These are phyloP conservation scores for Raddia distichophylla DNA, from an alignment of 176 grass and related monocot species.

Conservation along the genomic window DNA sequence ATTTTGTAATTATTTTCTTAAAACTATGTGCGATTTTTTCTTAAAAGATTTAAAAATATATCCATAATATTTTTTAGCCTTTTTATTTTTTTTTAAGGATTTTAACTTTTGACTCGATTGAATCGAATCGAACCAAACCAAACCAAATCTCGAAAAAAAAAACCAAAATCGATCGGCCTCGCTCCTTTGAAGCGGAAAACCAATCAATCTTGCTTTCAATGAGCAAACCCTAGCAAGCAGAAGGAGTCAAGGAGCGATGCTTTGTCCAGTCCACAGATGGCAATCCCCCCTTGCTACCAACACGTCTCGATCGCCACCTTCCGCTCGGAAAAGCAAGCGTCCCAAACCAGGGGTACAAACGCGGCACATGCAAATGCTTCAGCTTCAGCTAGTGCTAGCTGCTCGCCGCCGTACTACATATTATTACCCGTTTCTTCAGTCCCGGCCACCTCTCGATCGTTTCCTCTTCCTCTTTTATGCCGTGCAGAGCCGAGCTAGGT, in stretches of 20 bases:
- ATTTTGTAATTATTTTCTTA: no score
- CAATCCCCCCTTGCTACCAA: not conserved
- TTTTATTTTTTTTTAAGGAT: no score
- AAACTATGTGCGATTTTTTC: no score
- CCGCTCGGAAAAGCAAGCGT: not conserved
- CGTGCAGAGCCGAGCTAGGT: not conserved
- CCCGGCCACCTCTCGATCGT: not conserved
- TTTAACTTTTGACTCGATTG: no score
- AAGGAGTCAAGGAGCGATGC: not conserved
- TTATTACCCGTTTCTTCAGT: not conserved
- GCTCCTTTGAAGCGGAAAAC: no score
- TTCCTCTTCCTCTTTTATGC: slow-evolving; percentile 19
- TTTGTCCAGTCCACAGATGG: not conserved
- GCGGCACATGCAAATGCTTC: slow-evolving; percentile 37
- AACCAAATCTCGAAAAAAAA: no score
- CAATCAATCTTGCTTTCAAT: no score
- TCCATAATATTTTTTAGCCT: no score
- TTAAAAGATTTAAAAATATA: no score
- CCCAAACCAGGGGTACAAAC: not conserved
- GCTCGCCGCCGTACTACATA: slow-evolving; percentile 28
- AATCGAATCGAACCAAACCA: no score
- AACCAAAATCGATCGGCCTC: no score
- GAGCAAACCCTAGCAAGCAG: not conserved
- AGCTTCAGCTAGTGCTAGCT: not conserved
- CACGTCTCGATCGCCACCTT: slow-evolving; percentile 19